Evolutionary conservation across 2,329 filamentous ascomycete species (phyloP).

Genomic region (Tothia fuscella): DNA sequence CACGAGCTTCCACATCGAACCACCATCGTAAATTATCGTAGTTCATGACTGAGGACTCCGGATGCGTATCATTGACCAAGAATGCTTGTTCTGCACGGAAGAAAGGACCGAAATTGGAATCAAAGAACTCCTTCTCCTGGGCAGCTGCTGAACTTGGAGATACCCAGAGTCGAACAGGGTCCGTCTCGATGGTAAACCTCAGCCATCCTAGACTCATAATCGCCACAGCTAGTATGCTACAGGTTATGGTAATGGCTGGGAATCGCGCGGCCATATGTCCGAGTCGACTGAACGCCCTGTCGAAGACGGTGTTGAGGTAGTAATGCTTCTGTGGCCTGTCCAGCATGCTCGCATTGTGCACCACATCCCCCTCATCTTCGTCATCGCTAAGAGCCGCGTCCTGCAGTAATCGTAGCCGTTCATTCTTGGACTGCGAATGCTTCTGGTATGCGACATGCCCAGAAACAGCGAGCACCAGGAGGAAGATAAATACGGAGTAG

Average conservation of each 20-base stretch:
- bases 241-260: constrained; percentile 68
- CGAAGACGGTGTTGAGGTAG: constrained; percentile 70
- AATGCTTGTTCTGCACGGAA: constrained; percentile 91
- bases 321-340: constrained; percentile 73
- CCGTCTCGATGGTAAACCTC: constrained; percentile 75
- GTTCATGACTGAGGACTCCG: constrained; percentile 64
- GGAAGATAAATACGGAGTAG: constrained; percentile 63
- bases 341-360: constrained; percentile 63
- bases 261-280: constrained; percentile 73
- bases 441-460: constrained; percentile 67
- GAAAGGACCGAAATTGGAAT: constrained; percentile 86
- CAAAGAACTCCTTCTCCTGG: constrained; percentile 88
- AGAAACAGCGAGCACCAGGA: constrained; percentile 53
- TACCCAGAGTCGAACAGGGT: constrained; percentile 93
- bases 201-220: constrained; percentile 81
- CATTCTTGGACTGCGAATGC: constrained; percentile 61
- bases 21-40: constrained; percentile 89
- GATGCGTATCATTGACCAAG: constrained; percentile 72
- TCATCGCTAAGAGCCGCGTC: constrained; percentile 78
- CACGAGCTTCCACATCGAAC: constrained; percentile 75
- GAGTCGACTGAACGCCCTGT: constrained; percentile 66
- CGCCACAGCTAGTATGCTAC: constrained; percentile 62
- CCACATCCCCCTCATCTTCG: constrained; percentile 81
- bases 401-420: constrained; percentile 76
- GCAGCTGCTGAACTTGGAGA: constrained; percentile 84